Percentiles rank a stretch among this genome's conserved stretches.
Conservation (phyloP, 2,329 filamentous ascomycete species). For the Fusarium penzigii region DNA sequence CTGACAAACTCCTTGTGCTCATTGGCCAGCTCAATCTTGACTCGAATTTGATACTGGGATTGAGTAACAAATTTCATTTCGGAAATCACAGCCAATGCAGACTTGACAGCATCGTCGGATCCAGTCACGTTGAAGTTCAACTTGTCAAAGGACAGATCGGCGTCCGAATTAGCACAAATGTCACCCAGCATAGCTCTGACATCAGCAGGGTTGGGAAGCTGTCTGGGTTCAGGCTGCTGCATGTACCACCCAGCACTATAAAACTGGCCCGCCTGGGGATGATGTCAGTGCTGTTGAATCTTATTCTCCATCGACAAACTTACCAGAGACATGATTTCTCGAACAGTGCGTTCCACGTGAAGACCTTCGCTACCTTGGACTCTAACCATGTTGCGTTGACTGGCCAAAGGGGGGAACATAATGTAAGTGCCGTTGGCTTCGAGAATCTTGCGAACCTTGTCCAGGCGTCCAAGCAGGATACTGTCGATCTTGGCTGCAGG, state of each 20-base stretch:
- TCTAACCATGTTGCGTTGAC: conserved; percentile 79
- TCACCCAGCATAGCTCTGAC: conserved; percentile 90
- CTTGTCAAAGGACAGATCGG: conserved; percentile 93
- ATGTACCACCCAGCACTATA: conserved; percentile 98
- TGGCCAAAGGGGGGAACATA: conserved; percentile 84
- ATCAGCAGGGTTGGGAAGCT: conserved; percentile 66
- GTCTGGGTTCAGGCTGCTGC: conserved; percentile 69
- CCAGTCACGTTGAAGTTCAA: conserved; percentile 92
- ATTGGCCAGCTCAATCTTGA: conserved; percentile 98
- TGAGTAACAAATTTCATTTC: conserved; percentile 87
- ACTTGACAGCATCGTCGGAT: conserved; percentile 94
- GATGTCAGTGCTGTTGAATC: conserved; percentile 23
- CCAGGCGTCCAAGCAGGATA: conserved; percentile 84
- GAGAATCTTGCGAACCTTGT: conserved; percentile 97
- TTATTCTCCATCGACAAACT: conserved; percentile 33
- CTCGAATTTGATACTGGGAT: conserved; percentile 87
- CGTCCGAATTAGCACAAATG: conserved; percentile 94
- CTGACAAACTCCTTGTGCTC: conserved; percentile 99
- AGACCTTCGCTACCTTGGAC: conserved; percentile 92
- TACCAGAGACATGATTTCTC: conserved; percentile 93
- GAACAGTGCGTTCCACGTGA: conserved; percentile 90
- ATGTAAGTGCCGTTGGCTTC: conserved; percentile 96
- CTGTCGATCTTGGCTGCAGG: conserved; percentile 92
- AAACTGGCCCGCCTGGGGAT: conserved; percentile 81
- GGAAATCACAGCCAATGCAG: conserved; percentile 90